Conservation (phyloP, 2,329 filamentous ascomycete species). For the Cercospora sp. region DNA sequence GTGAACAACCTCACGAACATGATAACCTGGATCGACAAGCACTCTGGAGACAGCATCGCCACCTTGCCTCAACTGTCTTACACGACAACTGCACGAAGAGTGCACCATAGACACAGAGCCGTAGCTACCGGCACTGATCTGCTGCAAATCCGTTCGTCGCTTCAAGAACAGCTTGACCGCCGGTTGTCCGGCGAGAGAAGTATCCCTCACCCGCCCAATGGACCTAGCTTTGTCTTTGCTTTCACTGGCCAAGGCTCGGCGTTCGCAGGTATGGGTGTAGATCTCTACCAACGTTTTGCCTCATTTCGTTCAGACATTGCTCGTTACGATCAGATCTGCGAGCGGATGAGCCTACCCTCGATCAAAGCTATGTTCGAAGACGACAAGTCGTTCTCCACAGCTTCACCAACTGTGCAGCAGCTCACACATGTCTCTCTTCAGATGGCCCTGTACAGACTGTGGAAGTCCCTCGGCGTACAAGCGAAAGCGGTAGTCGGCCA, state of each 20-base stretch:
- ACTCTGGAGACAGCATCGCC: neutral
- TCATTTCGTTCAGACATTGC: conserved; percentile 38
- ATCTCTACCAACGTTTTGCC: conserved; percentile 36
- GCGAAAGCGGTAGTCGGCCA: conserved; percentile 35
- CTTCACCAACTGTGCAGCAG: conserved; percentile 34
- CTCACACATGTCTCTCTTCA: conserved; percentile 44
- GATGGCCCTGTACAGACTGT: conserved; percentile 41
- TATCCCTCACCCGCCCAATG: conserved; percentile 9
- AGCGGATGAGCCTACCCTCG: conserved; percentile 35
- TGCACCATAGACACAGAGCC: conserved; percentile 27
- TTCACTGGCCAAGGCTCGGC: conserved; percentile 44
- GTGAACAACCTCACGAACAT: conserved; percentile 52
- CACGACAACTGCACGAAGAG: conserved; percentile 34
- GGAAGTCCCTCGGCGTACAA: conserved; percentile 34
- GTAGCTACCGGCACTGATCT: conserved; percentile 10
- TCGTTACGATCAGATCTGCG: conserved; percentile 34
- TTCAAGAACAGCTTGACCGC: neutral
- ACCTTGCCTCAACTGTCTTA: conserved; percentile 25
- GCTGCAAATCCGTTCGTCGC: conserved; percentile 5
- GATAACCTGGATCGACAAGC: conserved; percentile 8
- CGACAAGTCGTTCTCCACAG: conserved; percentile 8
- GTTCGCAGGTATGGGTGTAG: conserved; percentile 32
- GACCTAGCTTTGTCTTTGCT: conserved; percentile 39
- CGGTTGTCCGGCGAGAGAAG: conserved; percentile 4
- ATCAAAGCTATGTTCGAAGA: conserved; percentile 32